Evolutionary conservation across 176 grass and related monocot genomes (phyloP).

Genomic region (Urochloa ruziziensis): DNA sequence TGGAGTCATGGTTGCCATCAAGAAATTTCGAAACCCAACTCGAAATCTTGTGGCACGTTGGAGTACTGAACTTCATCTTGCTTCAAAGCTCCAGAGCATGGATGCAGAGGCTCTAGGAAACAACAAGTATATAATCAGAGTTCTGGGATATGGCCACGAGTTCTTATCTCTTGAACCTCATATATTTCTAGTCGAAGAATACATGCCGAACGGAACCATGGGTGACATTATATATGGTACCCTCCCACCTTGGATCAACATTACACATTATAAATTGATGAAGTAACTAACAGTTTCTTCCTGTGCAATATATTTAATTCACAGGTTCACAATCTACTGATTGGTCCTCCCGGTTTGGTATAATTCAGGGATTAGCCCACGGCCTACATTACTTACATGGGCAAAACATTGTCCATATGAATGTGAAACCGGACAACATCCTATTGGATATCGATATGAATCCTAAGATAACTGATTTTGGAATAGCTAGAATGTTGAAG

Average conservation of each 20-base stretch:
- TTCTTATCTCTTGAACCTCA: background rate
- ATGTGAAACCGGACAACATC: conserved; percentile 23
- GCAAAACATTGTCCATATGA: conserved; percentile 1
- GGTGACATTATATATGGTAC: background rate
- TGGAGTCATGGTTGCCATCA: background rate
- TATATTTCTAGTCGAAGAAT: background rate
- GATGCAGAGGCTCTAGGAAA: background rate
- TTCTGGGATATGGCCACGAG: background rate
- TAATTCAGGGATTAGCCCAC: conserved; percentile 9
- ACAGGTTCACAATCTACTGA: background rate
- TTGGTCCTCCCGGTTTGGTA: background rate
- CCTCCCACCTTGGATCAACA: background rate
- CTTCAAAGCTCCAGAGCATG: background rate
- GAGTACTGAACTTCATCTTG: background rate
- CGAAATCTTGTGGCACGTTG: background rate
- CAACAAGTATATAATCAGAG: background rate
- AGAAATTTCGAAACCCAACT: background rate
- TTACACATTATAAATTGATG: background rate
- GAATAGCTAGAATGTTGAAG: background rate
- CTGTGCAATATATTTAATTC: background rate
- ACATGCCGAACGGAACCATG: background rate
- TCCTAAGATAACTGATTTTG: conserved; percentile 26
- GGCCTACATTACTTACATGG: conserved; percentile 13
- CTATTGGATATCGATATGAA: conserved; percentile 26
- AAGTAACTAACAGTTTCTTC: background rate